phyloP scores from a whole-genome alignment of 164 flowering plant species.

The Euptelea pleiosperma region DNA sequence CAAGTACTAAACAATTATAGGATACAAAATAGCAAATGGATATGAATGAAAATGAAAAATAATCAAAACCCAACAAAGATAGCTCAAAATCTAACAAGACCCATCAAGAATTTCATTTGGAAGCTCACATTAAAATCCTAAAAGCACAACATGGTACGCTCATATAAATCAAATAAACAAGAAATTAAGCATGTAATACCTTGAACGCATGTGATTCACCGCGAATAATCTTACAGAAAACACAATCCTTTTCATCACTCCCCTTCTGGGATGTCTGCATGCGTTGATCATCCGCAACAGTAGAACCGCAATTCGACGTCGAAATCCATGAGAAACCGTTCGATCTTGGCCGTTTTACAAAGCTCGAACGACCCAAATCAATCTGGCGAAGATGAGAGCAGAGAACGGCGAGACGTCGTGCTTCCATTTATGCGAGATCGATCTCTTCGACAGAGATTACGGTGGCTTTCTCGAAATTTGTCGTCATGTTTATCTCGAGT shows the following conservation, averaged over 20 bases:
- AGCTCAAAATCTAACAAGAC: background rate
- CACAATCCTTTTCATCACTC: conserved; percentile 36
- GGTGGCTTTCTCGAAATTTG: background rate
- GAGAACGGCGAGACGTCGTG: conserved; percentile 42
- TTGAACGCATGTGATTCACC: conserved; percentile 73
- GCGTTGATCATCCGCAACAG: conserved; percentile 1
- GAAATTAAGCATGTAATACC: conserved; percentile 25
- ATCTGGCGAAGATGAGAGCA: conserved; percentile 38
- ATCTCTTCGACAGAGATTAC: background rate
- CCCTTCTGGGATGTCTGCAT: background rate
- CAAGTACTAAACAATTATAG: background rate
- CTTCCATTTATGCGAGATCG: conserved; percentile 20
- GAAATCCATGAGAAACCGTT: conserved; percentile 10
- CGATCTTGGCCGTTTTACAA: background rate
- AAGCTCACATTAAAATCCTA: too few species aligned
- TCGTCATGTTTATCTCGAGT: too few species aligned
- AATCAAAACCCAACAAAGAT: background rate
- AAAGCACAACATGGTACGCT: too few species aligned
- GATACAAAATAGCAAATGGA: background rate
- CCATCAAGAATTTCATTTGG: background rate
- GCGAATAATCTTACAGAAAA: conserved; percentile 69
- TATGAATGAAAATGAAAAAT: background rate
- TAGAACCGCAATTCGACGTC: background rate
- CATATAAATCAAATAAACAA: too few species aligned
- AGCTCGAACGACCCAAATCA: conserved; percentile 3